Evolutionary conservation across 129 eudicot genomes (phyloP).

Genomic region (Helianthus annuus): HanXRQr2.0-SUNRISE NC_035438.2:53139653-53140152

Average conservation of each 20-base stretch:
- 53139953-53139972: constrained; percentile 11
- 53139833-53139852: constrained; percentile 27
- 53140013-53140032: not conserved
- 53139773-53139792: constrained; percentile 75
- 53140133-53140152: constrained; percentile 32
- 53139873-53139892: not conserved
- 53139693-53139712: too few species aligned
- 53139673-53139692: too few species aligned
- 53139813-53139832: constrained; percentile 45
- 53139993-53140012: not conserved
- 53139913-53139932: constrained; percentile 20
- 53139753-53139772: constrained; percentile 82
- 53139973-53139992: constrained; percentile 31
- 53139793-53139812: constrained; percentile 71
- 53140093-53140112: not conserved
- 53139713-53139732: constrained; percentile 38
- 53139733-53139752: constrained; percentile 94
- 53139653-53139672: too few species aligned
- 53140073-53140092: not conserved
- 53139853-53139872: constrained; percentile 4
- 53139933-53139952: constrained; percentile 32
- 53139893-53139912: not conserved
- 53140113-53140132: constrained; percentile 27
- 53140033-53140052: not conserved
- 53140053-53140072: not conserved